Evolutionary conservation across 768 basidiomycete genomes (phyloP), one percentile per base, ranked within the genome.

Genomic region (Collybia sp.): DNA sequence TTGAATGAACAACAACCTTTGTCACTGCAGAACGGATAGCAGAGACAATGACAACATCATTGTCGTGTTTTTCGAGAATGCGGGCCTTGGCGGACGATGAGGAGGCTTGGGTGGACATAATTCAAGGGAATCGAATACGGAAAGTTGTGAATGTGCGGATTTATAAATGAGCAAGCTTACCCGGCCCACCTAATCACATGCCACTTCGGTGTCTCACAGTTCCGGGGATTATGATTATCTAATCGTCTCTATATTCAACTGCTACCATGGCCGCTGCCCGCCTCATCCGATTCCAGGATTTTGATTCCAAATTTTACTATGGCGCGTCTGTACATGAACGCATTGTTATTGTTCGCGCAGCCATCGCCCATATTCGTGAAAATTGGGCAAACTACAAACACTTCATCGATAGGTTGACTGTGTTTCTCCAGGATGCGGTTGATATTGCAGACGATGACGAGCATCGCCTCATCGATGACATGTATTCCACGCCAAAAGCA

Each of bases 11-110:
- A 59, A 73, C 44, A 30, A 89, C 92, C 77, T 93, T 95, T 25
- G 94, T 96, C 49, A 95, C 76, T 18, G 96, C 90, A 38, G 93
- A 92, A 51, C 96, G 83, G 40, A 91, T 79, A 16, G 94, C 93
- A 10, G 82, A 70, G 58, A 92, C 82, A 61, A 97, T 88, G 52
- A 98, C 95, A 12, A 97, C 85, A 65, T 95, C 93, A 62, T 89
- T 76, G 51, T 87, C 84, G 56, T 78, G 70, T 70, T 90, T 85
- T 57, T 78, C 70, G 41, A 92, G 76, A 17, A 91, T 53, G 48
- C 71, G 71, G 17, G 82, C 70, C 61, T 80, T 87, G 46, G 73
- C 72, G 44, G 68, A 54, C 18, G 70, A 69, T 13, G 64, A 58
- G 30, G 53, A 55, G 18, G 53, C 40, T 56, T 63, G 64, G 8